phyloP scores from a whole-genome alignment of 2,329 filamentous ascomycete species.

The Sarocladiaceae sp. region DNA sequence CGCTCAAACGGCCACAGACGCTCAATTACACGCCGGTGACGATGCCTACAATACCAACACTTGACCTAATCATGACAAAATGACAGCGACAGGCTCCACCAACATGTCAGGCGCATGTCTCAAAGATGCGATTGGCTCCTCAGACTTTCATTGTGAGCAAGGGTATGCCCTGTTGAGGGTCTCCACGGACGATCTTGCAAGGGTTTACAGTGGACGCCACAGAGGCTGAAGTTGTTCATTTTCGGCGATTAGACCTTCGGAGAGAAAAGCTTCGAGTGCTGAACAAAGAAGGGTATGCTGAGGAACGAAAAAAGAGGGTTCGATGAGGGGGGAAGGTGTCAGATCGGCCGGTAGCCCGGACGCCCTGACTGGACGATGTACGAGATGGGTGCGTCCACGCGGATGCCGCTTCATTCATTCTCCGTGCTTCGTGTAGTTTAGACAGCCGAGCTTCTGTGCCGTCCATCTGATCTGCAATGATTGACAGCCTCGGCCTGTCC shows the following conservation, averaged over 20 bases:
- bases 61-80: not conserved
- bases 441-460: not conserved
- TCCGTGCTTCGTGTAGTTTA: too few relatives aligned
- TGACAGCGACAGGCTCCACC: not conserved
- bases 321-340: not conserved
- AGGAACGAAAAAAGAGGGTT: not conserved
- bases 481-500: not conserved
- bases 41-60: too few relatives aligned
- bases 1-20: too few relatives aligned
- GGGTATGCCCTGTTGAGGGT: not conserved
- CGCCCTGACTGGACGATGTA: not conserved
- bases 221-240: too few relatives aligned
- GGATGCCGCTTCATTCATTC: too few relatives aligned
- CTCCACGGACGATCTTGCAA: not conserved
- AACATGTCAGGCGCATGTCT: not conserved
- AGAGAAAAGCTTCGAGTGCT: too few relatives aligned
- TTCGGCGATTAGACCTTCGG: too few relatives aligned
- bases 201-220: too few relatives aligned
- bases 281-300: not conserved
- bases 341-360: not conserved
- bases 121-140: slow-evolving; percentile 6
- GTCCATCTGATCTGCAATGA: not conserved
- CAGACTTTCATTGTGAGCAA: not conserved
- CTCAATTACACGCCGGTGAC: too few relatives aligned
- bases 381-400: not conserved